Percentiles rank a stretch among this genome's conserved stretches.
These are phyloP conservation scores for Apiotrichum laibachii DNA, from an alignment of 1,284 basidiomycete genomes.

Conservation along the genomic window DNA sequence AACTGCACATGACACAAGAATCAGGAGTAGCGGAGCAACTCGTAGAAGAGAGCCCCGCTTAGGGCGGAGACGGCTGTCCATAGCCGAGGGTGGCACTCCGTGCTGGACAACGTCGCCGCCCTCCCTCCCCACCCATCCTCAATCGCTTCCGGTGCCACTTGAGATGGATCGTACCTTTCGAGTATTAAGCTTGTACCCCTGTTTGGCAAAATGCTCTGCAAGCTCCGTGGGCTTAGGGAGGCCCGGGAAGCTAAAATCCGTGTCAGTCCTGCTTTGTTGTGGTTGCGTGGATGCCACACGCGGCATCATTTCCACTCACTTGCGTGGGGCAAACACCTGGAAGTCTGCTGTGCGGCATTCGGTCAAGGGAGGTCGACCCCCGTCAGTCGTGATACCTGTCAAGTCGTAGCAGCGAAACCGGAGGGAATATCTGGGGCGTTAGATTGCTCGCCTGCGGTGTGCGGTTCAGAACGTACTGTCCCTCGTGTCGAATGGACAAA, in stretches of 20 bases:
- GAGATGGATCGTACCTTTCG: slow-evolving; percentile 34
- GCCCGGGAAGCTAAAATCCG: slow-evolving; percentile 36
- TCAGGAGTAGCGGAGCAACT: too few relatives aligned
- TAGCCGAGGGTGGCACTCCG: too few relatives aligned
- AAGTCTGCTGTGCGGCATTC: slow-evolving; percentile 33
- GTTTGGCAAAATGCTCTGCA: slow-evolving; percentile 44
- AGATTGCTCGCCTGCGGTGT: neutral
- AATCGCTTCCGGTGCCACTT: too few relatives aligned
- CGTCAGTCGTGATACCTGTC: slow-evolving; percentile 22
- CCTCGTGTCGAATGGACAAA: slow-evolving; percentile 42
- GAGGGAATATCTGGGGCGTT: slow-evolving; percentile 30
- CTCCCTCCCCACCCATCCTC: too few relatives aligned
- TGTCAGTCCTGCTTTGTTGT: neutral
- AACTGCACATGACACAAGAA: too few relatives aligned
- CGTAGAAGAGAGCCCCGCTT: too few relatives aligned
- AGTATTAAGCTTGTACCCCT: slow-evolving; percentile 48
- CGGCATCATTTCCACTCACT: slow-evolving; percentile 25
- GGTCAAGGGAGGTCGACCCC: slow-evolving; percentile 26
- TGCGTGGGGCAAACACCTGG: slow-evolving; percentile 42
- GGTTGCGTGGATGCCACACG: neutral
- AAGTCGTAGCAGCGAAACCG: slow-evolving; percentile 41
- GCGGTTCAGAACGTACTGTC: slow-evolving; percentile 25
- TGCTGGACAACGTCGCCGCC: too few relatives aligned
- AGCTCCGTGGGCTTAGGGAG: slow-evolving; percentile 41
- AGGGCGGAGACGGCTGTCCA: too few relatives aligned